Conservation (phyloP, 1,139 yeast species). For the Suhomyces taliae region DNA sequence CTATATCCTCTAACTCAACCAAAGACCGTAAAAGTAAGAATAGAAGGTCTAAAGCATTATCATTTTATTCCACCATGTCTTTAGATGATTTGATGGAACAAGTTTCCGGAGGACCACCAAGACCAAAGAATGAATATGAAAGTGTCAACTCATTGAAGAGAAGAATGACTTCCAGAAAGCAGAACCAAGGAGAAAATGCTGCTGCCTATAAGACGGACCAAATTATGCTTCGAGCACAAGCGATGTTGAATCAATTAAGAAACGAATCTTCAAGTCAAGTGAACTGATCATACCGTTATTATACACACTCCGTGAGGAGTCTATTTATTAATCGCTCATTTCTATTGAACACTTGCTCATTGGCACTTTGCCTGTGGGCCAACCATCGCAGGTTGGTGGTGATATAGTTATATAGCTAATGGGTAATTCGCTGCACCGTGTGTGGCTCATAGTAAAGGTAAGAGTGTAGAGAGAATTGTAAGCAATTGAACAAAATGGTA, state of each 20-base stretch:
- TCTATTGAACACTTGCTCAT: no score
- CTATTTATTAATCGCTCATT: no score
- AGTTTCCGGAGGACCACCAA: slow-evolving; percentile 2
- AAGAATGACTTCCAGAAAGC: slow-evolving; percentile 39
- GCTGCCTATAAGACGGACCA: slow-evolving; percentile 24
- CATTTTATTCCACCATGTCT: slow-evolving; percentile 35
- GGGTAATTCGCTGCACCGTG: neutral
- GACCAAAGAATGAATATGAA: slow-evolving; percentile 29
- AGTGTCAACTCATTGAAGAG: slow-evolving; percentile 42
- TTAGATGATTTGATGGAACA: slow-evolving; percentile 24
- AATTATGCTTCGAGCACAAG: slow-evolving; percentile 40
- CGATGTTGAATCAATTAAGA: slow-evolving; percentile 42
- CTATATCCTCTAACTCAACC: slow-evolving; percentile 19
- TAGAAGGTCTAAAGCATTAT: slow-evolving; percentile 36
- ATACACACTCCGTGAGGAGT: no score
- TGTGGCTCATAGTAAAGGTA: neutral
- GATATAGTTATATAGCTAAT: neutral
- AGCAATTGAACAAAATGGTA: no score
- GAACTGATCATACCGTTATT: neutral
- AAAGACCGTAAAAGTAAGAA: slow-evolving; percentile 23
- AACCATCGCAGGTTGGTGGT: neutral
- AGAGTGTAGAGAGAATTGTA: neutral
- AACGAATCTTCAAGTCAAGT: slow-evolving; percentile 8
- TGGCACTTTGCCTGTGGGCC: no score
- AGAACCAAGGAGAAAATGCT: slow-evolving; percentile 15